A percentile compares a stretch with the other conserved stretches of the same genome.
phyloP scores from a whole-genome alignment of 305 asterid genomes.

The Coffea humblotiana region DNA sequence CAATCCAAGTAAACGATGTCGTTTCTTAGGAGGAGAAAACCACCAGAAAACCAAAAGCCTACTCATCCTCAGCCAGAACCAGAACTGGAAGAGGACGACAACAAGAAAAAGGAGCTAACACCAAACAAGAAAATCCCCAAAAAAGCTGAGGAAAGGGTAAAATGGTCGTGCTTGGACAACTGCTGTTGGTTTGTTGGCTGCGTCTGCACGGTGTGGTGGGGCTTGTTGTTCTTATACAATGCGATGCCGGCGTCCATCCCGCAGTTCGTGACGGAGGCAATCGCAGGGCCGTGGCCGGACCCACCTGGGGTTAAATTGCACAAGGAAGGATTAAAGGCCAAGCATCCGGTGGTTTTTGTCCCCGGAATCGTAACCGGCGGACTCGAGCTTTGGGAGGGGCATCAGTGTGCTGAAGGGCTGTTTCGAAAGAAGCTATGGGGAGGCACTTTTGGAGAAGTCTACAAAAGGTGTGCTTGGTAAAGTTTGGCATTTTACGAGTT shows the following conservation, averaged over 20 bases:
- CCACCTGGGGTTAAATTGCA: constrained; percentile 83
- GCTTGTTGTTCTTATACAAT: constrained; percentile 58
- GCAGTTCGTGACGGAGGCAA: constrained; percentile 77
- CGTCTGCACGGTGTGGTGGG: constrained; percentile 82
- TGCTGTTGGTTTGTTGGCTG: constrained; percentile 86
- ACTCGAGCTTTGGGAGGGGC: constrained; percentile 92
- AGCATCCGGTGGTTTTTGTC: constrained; percentile 86
- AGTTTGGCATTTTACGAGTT: too few species aligned
- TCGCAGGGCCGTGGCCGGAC: constrained; percentile 78
- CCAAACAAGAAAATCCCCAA: constrained; percentile 26
- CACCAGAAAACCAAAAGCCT: constrained; percentile 32
- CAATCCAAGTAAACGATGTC: constrained; percentile 33
- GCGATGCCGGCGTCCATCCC: constrained; percentile 82
- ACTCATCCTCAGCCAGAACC: constrained; percentile 24
- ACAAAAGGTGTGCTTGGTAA: constrained; percentile 47
- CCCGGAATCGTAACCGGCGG: constrained; percentile 97
- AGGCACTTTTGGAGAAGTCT: constrained; percentile 86
- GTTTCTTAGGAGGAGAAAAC: constrained; percentile 55
- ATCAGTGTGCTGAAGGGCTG: constrained; percentile 86
- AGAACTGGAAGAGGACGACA: constrained; percentile 26
- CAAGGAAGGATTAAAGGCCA: constrained; percentile 67
- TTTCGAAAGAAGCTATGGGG: constrained; percentile 94
- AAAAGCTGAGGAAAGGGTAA: constrained; percentile 30
- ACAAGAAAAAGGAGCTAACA: constrained; percentile 14
- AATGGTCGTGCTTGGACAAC: constrained; percentile 76